These are phyloP conservation scores for Hyaloscypha hepaticicola DNA, from an alignment of 495 filamentous ascomycete species.

Conservation along the genomic window DNA sequence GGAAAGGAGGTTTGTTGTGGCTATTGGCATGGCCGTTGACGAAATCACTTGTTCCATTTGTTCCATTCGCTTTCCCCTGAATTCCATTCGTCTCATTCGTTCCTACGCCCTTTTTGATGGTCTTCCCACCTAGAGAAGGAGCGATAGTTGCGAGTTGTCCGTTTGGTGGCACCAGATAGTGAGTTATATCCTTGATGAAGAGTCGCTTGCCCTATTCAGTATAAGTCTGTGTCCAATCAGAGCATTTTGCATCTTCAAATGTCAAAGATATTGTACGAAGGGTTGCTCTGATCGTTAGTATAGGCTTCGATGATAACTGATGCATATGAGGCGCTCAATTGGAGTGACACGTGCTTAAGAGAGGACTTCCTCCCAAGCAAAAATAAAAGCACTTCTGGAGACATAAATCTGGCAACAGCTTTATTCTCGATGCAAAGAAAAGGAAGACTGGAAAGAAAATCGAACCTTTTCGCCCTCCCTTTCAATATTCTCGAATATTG, in stretches of 20 bases:
- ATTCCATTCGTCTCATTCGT: constrained; percentile 39
- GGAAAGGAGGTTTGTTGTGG: constrained; percentile 45
- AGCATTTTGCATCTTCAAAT: background rate
- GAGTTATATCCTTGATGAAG: constrained; percentile 96
- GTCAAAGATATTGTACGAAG: background rate
- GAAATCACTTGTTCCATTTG: constrained; percentile 32
- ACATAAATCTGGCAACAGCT: background rate
- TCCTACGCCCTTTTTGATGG: constrained; percentile 58
- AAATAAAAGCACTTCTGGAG: constrained; percentile 9
- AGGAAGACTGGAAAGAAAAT: constrained; percentile 12
- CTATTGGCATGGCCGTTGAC: constrained; percentile 24
- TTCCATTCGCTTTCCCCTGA: constrained; percentile 33
- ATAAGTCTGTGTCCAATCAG: constrained; percentile 30
- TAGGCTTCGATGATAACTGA: too few species aligned
- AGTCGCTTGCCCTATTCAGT: constrained; percentile 68
- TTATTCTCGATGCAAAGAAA: background rate
- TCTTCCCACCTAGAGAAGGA: constrained; percentile 59
- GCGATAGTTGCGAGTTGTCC: constrained; percentile 66
- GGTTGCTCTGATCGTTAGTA: too few species aligned
- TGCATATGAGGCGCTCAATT: background rate
- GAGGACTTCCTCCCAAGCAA: background rate
- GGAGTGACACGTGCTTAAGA: background rate
- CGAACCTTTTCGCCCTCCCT: constrained; percentile 63
- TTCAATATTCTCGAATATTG: constrained; percentile 71
- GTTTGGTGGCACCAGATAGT: constrained; percentile 80